phyloP scores from a whole-genome alignment of 1,139 yeast genomes.

The Candida labiduridarum region DNA sequence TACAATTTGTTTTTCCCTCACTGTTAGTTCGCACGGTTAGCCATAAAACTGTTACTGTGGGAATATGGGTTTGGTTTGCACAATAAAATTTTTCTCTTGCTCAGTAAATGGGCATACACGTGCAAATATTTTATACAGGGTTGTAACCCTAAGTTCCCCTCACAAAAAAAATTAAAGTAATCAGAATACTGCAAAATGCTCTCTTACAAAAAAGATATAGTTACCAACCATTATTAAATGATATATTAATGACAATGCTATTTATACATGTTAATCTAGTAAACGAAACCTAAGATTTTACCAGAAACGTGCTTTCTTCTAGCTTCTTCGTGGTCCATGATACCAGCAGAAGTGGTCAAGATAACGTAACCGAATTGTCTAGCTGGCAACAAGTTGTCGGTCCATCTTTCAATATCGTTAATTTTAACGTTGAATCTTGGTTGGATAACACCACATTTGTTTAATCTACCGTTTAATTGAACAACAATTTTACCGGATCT shows the following conservation, averaged over 20 bases:
- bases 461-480: conserved; percentile 95
- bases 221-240: conserved; percentile 4
- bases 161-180: not conserved
- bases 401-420: conserved; percentile 95
- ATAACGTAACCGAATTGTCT: conserved; percentile 98
- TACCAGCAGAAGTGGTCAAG: conserved; percentile 98
- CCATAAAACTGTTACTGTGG: not conserved
- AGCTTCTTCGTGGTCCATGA: conserved; percentile 99
- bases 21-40: not conserved
- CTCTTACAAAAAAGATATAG: not conserved
- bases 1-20: conserved; percentile 8
- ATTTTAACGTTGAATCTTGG: conserved; percentile 98
- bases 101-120: conserved; percentile 5
- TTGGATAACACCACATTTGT: conserved; percentile 97
- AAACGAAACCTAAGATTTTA: conserved; percentile 94
- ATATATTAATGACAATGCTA: conserved; percentile 7
- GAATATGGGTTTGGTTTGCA: conserved; percentile 3
- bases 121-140: conserved; percentile 3
- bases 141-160: conserved; percentile 8
- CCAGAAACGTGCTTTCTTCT: conserved; percentile 99
- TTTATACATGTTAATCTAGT: conserved; percentile 45
- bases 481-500: conserved; percentile 98
- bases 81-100: not conserved
- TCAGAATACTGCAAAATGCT: not conserved
- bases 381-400: conserved; percentile 95